These are phyloP conservation scores for Sarocladium brachiariae DNA, from an alignment of 2,329 filamentous ascomycete genomes.

Conservation along the genomic window DNA sequence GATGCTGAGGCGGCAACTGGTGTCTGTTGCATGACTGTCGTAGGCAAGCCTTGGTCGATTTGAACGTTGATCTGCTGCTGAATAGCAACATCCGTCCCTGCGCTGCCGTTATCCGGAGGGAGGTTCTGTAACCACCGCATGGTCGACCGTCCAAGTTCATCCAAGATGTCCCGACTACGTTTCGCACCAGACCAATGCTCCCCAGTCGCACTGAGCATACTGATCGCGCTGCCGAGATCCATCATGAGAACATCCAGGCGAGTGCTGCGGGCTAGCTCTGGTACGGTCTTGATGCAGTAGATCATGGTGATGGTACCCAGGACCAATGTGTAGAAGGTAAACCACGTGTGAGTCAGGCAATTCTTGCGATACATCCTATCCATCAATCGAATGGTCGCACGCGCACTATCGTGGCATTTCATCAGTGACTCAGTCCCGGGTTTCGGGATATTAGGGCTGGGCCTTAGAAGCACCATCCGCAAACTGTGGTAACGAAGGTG, in stretches of 20 bases:
- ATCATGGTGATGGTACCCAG: constrained; percentile 42
- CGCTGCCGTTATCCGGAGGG: neutral
- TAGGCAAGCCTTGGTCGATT: constrained; percentile 8
- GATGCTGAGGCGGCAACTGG: neutral
- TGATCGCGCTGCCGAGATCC: constrained; percentile 34
- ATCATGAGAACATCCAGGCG: constrained; percentile 32
- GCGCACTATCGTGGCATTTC: constrained; percentile 36
- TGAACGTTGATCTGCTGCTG: constrained; percentile 2
- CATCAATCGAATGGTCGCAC: constrained; percentile 32
- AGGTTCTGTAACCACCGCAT: constrained; percentile 21
- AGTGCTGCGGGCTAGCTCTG: constrained; percentile 29
- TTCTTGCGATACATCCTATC: constrained; percentile 37
- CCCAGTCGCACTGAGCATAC: constrained; percentile 42
- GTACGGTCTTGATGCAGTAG: constrained; percentile 41
- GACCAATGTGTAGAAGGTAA: constrained; percentile 41
- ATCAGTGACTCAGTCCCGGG: constrained; percentile 33
- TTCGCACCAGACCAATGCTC: constrained; percentile 47
- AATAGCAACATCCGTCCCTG: neutral
- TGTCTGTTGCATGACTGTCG: neutral
- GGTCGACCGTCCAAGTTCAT: constrained; percentile 28
- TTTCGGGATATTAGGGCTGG: constrained; percentile 43
- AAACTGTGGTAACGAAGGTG: constrained; percentile 40
- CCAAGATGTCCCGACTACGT: constrained; percentile 35
- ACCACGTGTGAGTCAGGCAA: constrained; percentile 39
- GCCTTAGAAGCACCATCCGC: constrained; percentile 41